Evolutionary conservation across 331 rosid genomes (phyloP), one percentile per base, ranked within the genome.

Genomic region (Malus hybrid): DNA sequence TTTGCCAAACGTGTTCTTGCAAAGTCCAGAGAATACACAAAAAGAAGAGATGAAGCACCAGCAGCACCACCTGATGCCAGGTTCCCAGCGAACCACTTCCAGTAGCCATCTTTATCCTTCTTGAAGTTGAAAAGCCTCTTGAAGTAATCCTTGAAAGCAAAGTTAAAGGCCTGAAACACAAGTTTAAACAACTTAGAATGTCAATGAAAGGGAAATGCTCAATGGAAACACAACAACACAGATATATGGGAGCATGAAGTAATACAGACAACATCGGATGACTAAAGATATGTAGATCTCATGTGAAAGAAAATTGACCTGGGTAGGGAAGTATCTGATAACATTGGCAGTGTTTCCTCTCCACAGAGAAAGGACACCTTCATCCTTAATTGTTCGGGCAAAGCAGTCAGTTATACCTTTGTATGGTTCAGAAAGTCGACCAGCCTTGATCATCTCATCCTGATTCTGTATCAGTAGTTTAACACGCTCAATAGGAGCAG

Each of bases 31-130:
- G 98, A 89, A 80, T 89, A 93, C 67, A 93, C 96, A 79, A 91
- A 91, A 60, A 88, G 66, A 74, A 89, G 96, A 55, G 97, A 88
- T 28, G 96, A 93, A 73, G 97, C 97, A 64, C 98, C 98, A 75
- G 93, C 97, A 66, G 93, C 93, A 34, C 91, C 97, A 84, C 98
- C 98, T 65, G 97, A 91, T 42, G 92, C 98, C 90, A 93, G 65
- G 85, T 91, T 93, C 76, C 97, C 98, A 77, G 98, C 96, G 83
- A 93, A 93, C 98, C 98, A 89, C 84, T 91, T 93, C 97, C 96
- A 93, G 80, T 91, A 93, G 67, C 96, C 93, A 88, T 91, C 98
- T 80, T 4, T 89, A 78, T 91, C 96, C 77, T 91, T 93, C 73
- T 88, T 93, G 79, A 91, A 91, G 84, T 91, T 93, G 76, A 93